Evolutionary conservation across 768 basidiomycete genomes (phyloP).

Genomic region (Suillus tomentosus): DNA sequence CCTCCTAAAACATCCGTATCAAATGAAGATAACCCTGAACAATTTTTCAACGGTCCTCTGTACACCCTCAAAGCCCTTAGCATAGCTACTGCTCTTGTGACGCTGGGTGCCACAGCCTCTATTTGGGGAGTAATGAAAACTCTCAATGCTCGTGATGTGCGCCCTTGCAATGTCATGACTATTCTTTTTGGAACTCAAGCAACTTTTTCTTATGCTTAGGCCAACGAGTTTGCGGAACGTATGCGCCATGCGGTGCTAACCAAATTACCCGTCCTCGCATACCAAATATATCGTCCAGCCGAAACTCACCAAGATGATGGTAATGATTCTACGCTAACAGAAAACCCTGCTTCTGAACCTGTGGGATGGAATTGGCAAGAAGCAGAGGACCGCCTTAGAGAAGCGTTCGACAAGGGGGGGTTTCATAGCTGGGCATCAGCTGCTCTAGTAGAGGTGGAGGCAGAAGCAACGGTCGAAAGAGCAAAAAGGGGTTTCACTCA

Average conservation of each 20-base stretch:
- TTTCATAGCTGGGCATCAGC: conserved; percentile 55
- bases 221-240: conserved; percentile 56
- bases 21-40: conserved; percentile 16
- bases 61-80: conserved; percentile 65
- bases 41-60: conserved; percentile 51
- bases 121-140: conserved; percentile 52
- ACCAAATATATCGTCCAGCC: conserved; percentile 53
- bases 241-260: conserved; percentile 54
- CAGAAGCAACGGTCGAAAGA: conserved; percentile 54
- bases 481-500: conserved; percentile 19
- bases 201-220: conserved; percentile 35
- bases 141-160: conserved; percentile 58
- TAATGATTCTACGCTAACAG: neutral
- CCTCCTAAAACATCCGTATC: neutral
- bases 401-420: conserved; percentile 62
- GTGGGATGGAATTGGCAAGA: conserved; percentile 52
- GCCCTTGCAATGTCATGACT: conserved; percentile 25
- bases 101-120: conserved; percentile 44
- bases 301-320: conserved; percentile 27
- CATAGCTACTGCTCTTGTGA: conserved; percentile 63
- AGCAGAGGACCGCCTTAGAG: conserved; percentile 53
- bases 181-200: conserved; percentile 1
- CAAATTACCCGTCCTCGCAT: conserved; percentile 50
- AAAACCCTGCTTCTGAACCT: neutral
- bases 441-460: conserved; percentile 58